A percentile compares a stretch with the other conserved stretches of the same genome.
These are phyloP conservation scores for Aureococcus anophagefferens DNA, from an alignment of 108 stramenopile genomes.

Conservation along the genomic window DNA sequence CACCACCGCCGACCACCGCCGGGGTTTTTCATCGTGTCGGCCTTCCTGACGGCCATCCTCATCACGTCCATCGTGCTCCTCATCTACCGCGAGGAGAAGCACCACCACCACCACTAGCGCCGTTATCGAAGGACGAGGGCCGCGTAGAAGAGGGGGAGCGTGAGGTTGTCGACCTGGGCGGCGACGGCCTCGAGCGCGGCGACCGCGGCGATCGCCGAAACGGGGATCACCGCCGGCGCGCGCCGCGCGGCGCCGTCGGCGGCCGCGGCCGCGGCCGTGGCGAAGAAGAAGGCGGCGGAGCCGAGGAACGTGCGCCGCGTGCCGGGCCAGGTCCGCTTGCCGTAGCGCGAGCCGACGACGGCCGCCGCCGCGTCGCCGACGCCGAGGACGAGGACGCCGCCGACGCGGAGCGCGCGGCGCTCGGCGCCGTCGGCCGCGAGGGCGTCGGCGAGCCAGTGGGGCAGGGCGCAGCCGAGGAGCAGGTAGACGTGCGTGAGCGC, in stretches of 20 bases:
- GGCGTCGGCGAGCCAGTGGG: conserved; percentile 6
- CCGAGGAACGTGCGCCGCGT: conserved; percentile 2
- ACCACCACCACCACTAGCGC: too few species aligned
- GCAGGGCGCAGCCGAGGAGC: conserved; percentile 17
- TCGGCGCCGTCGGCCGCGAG: neutral
- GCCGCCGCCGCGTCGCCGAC: conserved; percentile 9
- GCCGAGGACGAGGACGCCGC: conserved; percentile 3
- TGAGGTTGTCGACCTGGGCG: conserved; percentile 8
- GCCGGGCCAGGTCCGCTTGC: conserved; percentile 2
- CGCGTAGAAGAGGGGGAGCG: conserved; percentile 3
- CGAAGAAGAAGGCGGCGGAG: neutral
- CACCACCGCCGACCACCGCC: too few species aligned
- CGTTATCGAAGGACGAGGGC: conserved; percentile 1
- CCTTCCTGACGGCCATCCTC: too few species aligned
- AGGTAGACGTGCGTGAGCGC: conserved; percentile 18
- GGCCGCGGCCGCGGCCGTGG: neutral
- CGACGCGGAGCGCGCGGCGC: neutral
- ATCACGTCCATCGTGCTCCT: too few species aligned
- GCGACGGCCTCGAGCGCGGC: conserved; percentile 4
- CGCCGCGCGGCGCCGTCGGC: neutral
- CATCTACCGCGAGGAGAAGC: too few species aligned
- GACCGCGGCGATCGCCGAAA: too few species aligned
- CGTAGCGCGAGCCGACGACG: neutral
- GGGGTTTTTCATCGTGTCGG: too few species aligned
- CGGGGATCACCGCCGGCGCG: too few species aligned